phyloP scores from a whole-genome alignment of 73 alveolate species.

The Tetrahymena thermophila region DNA sequence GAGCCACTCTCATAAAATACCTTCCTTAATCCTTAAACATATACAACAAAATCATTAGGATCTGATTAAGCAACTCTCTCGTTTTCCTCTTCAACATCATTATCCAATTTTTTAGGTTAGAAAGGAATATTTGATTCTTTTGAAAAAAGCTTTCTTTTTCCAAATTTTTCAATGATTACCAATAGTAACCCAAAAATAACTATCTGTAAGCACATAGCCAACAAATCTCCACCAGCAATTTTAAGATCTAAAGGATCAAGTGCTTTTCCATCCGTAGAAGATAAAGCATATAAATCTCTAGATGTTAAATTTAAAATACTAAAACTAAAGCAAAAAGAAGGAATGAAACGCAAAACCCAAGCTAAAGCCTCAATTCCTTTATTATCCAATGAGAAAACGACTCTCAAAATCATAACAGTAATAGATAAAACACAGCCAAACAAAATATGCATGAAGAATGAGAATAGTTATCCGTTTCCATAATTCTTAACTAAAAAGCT shows the following conservation, averaged over 20 bases:
- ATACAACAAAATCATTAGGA: constrained; percentile 48
- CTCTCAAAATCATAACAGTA: constrained; percentile 46
- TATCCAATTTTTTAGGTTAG: constrained; percentile 12
- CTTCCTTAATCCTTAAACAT: constrained; percentile 57
- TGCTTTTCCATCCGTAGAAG: constrained; percentile 6
- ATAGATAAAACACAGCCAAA: constrained; percentile 55
- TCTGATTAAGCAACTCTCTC: constrained; percentile 8
- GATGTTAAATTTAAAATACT: constrained; percentile 66
- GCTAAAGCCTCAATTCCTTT: constrained; percentile 48
- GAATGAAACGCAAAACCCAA: constrained; percentile 80
- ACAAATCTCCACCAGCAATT: constrained; percentile 42
- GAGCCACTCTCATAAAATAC: constrained; percentile 25
- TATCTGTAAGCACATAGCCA: constrained; percentile 18
- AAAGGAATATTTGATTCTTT: constrained; percentile 13
- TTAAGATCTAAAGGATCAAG: constrained; percentile 26
- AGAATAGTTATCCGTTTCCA: constrained; percentile 44
- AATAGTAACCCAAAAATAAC: constrained; percentile 14
- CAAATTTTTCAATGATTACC: constrained; percentile 34
- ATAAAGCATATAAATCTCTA: constrained; percentile 3
- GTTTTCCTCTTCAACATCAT: constrained; percentile 47
- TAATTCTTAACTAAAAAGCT: constrained; percentile 52
- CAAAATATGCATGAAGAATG: constrained; percentile 49
- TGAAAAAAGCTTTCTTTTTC: constrained; percentile 15
- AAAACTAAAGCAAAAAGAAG: constrained; percentile 85
- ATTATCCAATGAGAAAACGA: constrained; percentile 44